phyloP scores from a whole-genome alignment of 83 land plant genomes.

The Larix sibirica region DNA sequence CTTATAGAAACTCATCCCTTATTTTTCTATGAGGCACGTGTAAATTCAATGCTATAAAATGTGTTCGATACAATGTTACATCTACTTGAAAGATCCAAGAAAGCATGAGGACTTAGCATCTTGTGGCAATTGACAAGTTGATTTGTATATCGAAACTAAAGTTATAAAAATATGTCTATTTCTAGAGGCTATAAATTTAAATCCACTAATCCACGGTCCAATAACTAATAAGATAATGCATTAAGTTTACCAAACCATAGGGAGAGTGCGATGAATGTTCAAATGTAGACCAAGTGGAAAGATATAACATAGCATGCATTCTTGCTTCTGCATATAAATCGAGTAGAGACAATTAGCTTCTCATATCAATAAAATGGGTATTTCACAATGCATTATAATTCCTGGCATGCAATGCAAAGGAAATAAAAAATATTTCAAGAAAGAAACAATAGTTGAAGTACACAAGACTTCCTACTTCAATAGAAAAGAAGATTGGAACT shows the following conservation, averaged over 20 bases:
- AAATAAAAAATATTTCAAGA: no score
- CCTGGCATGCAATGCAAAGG: no score
- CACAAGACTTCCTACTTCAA: no score
- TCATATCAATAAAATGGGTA: no score
- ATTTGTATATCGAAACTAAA: not conserved
- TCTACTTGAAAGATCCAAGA: not conserved
- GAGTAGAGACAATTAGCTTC: no score
- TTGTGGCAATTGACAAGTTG: not conserved
- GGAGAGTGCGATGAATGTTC: not conserved
- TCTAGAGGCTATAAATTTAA: not conserved
- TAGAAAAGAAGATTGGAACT: no score
- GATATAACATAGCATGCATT: conserved; percentile 3
- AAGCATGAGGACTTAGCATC: not conserved
- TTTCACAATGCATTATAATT: no score
- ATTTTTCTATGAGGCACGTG: not conserved
- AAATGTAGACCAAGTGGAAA: not conserved
- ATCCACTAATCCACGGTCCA: not conserved
- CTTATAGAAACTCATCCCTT: not conserved
- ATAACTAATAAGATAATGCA: not conserved
- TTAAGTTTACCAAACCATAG: conserved; percentile 10
- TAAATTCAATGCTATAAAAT: not conserved
- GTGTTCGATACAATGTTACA: not conserved
- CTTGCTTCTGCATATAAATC: conserved; percentile 8
- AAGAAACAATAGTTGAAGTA: no score
- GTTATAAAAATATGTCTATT: not conserved